A percentile compares a stretch with the other conserved stretches of the same genome.
phyloP scores from a whole-genome alignment of 1,284 basidiomycete species.

The Cutaneotrichosporon sp. region DNA sequence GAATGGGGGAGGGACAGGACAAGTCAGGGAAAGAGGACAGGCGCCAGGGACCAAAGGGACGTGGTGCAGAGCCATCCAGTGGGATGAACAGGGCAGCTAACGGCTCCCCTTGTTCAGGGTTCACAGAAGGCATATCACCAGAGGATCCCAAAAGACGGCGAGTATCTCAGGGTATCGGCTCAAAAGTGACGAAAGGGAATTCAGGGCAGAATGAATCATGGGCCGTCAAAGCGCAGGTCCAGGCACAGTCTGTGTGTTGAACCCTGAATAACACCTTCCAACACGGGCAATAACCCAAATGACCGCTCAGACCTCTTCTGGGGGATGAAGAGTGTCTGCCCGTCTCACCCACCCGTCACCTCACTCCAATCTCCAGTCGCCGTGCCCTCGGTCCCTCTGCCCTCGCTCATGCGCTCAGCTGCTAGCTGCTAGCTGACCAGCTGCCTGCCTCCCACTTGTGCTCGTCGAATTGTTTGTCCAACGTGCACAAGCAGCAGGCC shows the following conservation, averaged over 20 bases:
- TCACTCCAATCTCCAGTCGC: too few relatives aligned
- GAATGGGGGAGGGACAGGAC: neutral
- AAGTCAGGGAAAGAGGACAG: neutral
- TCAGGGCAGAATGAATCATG: neutral
- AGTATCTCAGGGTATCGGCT: neutral
- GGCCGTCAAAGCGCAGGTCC: neutral
- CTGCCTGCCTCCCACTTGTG: too few relatives aligned
- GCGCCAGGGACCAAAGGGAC: neutral
- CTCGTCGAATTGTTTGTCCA: too few relatives aligned
- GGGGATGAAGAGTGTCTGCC: too few relatives aligned
- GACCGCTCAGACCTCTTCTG: too few relatives aligned
- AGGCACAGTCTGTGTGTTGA: neutral
- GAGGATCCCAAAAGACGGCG: neutral
- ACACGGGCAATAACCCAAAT: too few relatives aligned
- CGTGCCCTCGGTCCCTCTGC: too few relatives aligned
- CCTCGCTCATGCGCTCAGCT: too few relatives aligned
- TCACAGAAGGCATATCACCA: neutral
- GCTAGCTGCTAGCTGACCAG: too few relatives aligned
- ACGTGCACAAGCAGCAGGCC: too few relatives aligned
- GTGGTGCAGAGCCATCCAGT: neutral
- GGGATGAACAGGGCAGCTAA: neutral
- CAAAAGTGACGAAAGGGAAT: neutral
- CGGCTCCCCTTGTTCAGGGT: neutral
- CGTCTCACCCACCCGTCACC: too few relatives aligned
- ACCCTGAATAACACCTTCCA: neutral